A percentile compares a stretch with the other conserved stretches of the same genome.
Conservation (phyloP, 768 basidiomycete genomes). For the Collybia sordida region DNA sequence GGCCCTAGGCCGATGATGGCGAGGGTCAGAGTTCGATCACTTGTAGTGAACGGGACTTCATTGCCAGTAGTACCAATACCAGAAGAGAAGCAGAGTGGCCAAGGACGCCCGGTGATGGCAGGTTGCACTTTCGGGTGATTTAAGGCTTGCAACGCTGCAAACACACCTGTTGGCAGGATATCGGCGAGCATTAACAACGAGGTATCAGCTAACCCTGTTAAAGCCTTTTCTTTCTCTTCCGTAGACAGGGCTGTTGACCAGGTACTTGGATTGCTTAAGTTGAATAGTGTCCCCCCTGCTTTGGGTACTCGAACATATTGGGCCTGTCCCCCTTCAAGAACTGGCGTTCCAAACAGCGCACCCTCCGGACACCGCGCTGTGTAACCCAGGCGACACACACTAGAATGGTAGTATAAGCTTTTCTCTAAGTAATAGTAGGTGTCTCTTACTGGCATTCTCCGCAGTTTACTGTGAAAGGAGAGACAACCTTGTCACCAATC, state of each 20-base stretch:
- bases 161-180: conserved; percentile 79
- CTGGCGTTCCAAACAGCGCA: conserved; percentile 63
- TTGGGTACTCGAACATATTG: conserved; percentile 79
- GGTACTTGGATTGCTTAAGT: conserved; percentile 47
- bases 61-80: conserved; percentile 20
- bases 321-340: conserved; percentile 72
- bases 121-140: conserved; percentile 72
- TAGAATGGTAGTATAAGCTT: conserved; percentile 22
- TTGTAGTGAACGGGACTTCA: conserved; percentile 32
- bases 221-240: conserved; percentile 34
- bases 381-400: conserved; percentile 72
- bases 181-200: conserved; percentile 74
- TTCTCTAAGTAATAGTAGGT: background rate
- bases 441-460: conserved; percentile 75
- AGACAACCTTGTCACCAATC: conserved; percentile 75
- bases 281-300: conserved; percentile 77
- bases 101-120: conserved; percentile 56
- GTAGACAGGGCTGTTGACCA: conserved; percentile 40
- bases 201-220: conserved; percentile 52
- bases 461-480: conserved; percentile 80
- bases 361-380: conserved; percentile 67
- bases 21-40: conserved; percentile 56
- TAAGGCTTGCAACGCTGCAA: conserved; percentile 70
- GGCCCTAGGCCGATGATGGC: conserved; percentile 78
- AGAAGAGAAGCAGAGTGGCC: conserved; percentile 48